Conservation (phyloP, 805 yeast genomes). For the Wickerhamiella brachini region DNA sequence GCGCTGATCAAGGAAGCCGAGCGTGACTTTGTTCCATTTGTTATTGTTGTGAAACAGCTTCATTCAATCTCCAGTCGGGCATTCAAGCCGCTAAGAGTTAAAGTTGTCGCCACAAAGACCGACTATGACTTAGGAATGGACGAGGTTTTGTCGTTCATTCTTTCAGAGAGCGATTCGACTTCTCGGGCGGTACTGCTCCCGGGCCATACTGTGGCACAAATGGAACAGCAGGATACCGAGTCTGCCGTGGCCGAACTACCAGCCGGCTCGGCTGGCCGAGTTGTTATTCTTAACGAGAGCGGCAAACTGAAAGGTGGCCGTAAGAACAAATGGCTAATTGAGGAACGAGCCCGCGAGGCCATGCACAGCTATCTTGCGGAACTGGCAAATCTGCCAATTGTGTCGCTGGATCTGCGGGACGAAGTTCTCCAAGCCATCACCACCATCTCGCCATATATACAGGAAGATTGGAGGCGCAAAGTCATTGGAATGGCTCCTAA, state of each 20-base stretch:
- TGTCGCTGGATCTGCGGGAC: constrained; percentile 65
- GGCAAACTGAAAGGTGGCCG: constrained; percentile 58
- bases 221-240: background rate
- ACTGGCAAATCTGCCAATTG: constrained; percentile 54
- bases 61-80: constrained; percentile 30
- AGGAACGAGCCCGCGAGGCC: constrained; percentile 56
- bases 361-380: constrained; percentile 39
- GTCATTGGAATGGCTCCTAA: constrained; percentile 74
- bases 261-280: constrained; percentile 3
- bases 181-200: background rate
- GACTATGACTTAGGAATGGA: constrained; percentile 65
- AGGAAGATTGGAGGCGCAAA: constrained; percentile 50
- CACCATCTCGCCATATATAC: constrained; percentile 18
- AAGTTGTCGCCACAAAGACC: constrained; percentile 40
- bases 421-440: constrained; percentile 71
- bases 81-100: constrained; percentile 64
- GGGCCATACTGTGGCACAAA: background rate
- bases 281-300: constrained; percentile 61
- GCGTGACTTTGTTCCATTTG: constrained; percentile 59
- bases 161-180: constrained; percentile 16
- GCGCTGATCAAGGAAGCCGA: constrained; percentile 52
- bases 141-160: constrained; percentile 42
- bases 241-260: constrained; percentile 1
- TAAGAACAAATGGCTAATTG: constrained; percentile 66
- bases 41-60: constrained; percentile 68